Evolutionary conservation across 768 basidiomycete species (phyloP).

Genomic region (Termitomyces sp.): DNA sequence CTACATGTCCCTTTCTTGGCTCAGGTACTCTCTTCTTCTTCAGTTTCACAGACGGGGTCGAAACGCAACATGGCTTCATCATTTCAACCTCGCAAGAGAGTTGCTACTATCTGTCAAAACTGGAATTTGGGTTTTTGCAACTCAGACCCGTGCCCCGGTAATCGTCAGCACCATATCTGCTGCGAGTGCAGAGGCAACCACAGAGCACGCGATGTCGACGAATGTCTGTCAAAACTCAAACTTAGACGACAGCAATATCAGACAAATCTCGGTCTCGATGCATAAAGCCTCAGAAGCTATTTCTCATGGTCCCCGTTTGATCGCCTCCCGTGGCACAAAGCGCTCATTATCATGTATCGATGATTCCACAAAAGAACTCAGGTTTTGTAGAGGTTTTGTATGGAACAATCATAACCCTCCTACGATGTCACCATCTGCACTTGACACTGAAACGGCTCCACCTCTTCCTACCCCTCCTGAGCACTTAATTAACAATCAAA

Average conservation of each 20-base stretch:
- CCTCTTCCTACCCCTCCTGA: background rate
- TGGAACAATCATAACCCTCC: no score
- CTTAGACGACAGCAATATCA: background rate
- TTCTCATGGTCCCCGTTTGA: fast-evolving
- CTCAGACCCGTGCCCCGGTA: background rate
- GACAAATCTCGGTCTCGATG: background rate
- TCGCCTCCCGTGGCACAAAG: background rate
- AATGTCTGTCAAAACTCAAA: background rate
- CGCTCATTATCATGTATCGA: no score
- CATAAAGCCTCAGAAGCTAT: background rate
- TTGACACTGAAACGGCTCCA: background rate
- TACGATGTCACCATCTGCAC: background rate
- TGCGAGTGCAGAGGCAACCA: background rate
- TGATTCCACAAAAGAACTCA: background rate
- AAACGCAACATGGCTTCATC: no score
- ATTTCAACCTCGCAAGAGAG: fast-evolving
- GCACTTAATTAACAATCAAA: background rate
- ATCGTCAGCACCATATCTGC: background rate
- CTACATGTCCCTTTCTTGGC: no score
- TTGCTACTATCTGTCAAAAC: background rate
- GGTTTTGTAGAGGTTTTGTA: background rate
- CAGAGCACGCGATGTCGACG: background rate
- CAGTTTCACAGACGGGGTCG: no score
- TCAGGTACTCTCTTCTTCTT: no score
- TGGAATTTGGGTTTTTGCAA: background rate